These are phyloP conservation scores for Onygenales sp. DNA, from an alignment of 2,329 filamentous ascomycete genomes.

Conservation along the genomic window DNA sequence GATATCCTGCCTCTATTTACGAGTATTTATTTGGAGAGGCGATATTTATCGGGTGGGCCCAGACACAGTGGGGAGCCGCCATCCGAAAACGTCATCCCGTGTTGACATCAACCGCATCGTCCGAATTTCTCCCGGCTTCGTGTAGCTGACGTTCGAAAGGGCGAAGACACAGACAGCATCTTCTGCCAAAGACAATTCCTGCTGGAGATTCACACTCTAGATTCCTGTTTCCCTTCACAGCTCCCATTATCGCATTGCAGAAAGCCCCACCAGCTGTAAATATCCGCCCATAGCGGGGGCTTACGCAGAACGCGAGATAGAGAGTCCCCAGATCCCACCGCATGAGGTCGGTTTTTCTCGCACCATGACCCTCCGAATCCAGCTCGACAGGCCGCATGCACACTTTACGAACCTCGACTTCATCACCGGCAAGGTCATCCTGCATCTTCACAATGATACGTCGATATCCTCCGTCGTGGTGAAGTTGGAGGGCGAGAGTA, in stretches of 20 bases:
- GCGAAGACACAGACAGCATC: too few relatives aligned
- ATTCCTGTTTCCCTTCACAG: not conserved
- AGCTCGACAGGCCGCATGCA: constrained; percentile 33
- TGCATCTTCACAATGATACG: constrained; percentile 32
- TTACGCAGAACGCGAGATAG: too few relatives aligned
- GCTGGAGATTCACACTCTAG: too few relatives aligned
- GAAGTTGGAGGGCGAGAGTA: constrained; percentile 42
- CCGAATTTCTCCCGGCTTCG: too few relatives aligned
- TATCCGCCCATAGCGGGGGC: too few relatives aligned
- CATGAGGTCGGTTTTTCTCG: too few relatives aligned
- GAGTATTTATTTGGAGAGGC: too few relatives aligned
- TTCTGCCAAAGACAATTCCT: too few relatives aligned
- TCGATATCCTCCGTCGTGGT: constrained; percentile 38
- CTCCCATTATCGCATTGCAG: not conserved
- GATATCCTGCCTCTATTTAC: too few relatives aligned
- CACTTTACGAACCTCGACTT: constrained; percentile 42
- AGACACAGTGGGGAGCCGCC: not conserved
- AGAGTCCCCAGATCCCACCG: too few relatives aligned
- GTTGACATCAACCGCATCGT: not conserved
- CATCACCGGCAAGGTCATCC: constrained; percentile 35
- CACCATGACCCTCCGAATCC: constrained; percentile 37
- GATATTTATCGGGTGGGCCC: not conserved
- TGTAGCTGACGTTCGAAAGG: too few relatives aligned
- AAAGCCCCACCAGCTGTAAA: too few relatives aligned
- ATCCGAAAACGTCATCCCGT: constrained; percentile 8